Percentiles rank a stretch among this genome's conserved stretches.
Evolutionary conservation across 129 eudicot genomes (phyloP).

Genomic region (Deinandra increscens): DNA sequence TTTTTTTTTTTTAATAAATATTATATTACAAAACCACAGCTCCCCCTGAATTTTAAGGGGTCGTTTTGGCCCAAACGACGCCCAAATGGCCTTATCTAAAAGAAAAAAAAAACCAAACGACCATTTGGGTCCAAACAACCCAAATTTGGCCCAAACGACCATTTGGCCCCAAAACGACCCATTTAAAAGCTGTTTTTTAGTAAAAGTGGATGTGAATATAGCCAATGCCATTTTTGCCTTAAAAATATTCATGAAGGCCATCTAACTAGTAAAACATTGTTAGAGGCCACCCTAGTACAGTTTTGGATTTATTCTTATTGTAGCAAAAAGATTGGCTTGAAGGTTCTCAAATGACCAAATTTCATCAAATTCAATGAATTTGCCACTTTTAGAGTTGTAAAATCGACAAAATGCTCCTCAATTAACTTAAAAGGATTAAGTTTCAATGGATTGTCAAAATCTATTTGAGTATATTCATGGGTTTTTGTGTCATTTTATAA

Average conservation of each 20-base stretch:
- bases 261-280: background rate
- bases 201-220: no score
- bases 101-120: no score
- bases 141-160: no score
- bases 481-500: background rate
- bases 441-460: background rate
- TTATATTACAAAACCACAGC: no score
- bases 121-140: no score
- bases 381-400: background rate
- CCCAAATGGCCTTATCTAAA: no score
- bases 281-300: background rate
- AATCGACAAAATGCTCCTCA: background rate
- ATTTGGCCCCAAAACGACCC: no score
- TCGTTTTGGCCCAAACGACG: no score
- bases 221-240: no score
- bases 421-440: background rate
- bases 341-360: background rate
- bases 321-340: background rate
- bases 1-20: no score
- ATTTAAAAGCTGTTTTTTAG: no score
- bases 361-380: background rate
- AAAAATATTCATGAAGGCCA: background rate
- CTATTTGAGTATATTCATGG: background rate
- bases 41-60: no score
- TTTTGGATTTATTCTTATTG: background rate